Evolutionary conservation across 2,329 filamentous ascomycete species (phyloP), one percentile per base, ranked within the genome.

Genomic region (Clonostachys byssicola): DNA sequence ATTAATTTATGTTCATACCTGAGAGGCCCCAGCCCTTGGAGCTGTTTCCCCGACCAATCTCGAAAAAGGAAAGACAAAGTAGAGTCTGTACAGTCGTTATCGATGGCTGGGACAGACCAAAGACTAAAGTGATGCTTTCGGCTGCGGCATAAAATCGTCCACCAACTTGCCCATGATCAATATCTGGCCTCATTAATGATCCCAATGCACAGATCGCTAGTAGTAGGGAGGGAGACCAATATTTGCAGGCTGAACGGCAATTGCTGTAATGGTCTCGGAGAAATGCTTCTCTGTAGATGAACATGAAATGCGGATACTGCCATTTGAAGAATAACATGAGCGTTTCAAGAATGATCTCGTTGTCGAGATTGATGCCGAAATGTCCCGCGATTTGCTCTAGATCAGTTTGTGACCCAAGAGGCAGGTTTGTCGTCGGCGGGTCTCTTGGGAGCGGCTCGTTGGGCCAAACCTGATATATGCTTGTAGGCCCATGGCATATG

Each of bases 301-400:
- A 62, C 55, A 61, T 60, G 50, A 61, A 61, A n/a, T 62, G 53
- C 5, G 59, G 56, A 30, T 60, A 62, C 42, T 62, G 59, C 52
- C 54, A 59, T n/a, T 49, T 52, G 48, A 62, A 62, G 42, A 62
- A 62, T 2, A 53, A 50, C 18, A 53, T 43, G 1, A 62, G 42
- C 0, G 52, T 51, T 7, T 53, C 45, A 2, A 47, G 50, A 16
- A 62, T 50, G 4, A 54, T 42, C 13, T 53, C 48, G 13, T 53
- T 53, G 2, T 53, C 47, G 34, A 60, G 48, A 39, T 55, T 45
- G 42, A 58, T 58, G 5, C 53, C 55, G 8, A 59, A 55, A n/a
- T 57, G 58, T 10, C 51, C 44, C 12, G 54, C 44, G 6, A 56
- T 54, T 5, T 56, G 49, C 3, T 50, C 49, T 12, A 54, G 51